These are phyloP conservation scores for Artomyces pyxidatus DNA, from an alignment of 768 basidiomycete genomes.

Conservation along the genomic window DNA sequence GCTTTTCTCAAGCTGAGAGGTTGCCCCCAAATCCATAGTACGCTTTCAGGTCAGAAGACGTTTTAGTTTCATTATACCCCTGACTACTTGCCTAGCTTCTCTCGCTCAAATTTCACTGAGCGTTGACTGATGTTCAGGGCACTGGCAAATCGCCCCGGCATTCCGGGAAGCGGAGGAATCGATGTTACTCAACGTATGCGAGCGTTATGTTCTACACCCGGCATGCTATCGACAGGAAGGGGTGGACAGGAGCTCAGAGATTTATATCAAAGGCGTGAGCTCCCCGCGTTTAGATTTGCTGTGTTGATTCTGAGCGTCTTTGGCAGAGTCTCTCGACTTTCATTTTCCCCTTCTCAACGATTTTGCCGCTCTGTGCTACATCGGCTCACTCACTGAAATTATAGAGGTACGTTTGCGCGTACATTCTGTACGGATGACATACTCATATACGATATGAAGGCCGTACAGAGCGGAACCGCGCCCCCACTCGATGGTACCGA, in stretches of 20 bases:
- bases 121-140: no score
- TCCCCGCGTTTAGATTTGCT: neutral
- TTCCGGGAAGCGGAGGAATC: no score
- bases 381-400: neutral
- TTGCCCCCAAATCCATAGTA: no score
- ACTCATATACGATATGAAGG: neutral
- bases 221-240: neutral
- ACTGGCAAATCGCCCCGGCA: no score
- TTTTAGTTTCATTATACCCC: no score
- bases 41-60: no score
- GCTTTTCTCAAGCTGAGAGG: no score
- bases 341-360: neutral
- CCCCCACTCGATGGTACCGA: neutral
- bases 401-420: neutral
- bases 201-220: neutral
- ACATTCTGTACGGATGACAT: neutral
- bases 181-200: neutral
- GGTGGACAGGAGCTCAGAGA: conserved; percentile 7
- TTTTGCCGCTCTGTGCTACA: neutral
- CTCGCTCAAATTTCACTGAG: no score
- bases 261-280: neutral
- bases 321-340: neutral
- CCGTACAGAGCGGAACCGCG: neutral
- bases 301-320: no score
- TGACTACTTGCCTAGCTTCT: no score